Percentiles rank a stretch among this genome's conserved stretches.
Evolutionary conservation across 495 filamentous ascomycete genomes (phyloP).

Genomic region (Aspergillus campestris): DNA sequence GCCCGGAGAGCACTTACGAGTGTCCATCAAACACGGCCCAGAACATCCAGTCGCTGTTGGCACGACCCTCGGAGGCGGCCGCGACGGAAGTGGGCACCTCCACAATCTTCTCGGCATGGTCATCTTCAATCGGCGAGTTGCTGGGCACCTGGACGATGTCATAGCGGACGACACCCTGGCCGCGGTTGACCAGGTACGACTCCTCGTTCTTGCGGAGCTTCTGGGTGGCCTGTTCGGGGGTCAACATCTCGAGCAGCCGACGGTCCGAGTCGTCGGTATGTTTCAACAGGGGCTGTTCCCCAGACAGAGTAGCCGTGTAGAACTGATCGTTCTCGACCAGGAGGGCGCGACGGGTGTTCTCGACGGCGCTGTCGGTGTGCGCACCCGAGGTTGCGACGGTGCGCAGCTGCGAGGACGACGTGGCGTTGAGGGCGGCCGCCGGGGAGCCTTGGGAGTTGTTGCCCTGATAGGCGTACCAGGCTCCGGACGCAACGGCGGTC

Average conservation of each 20-base stretch:
- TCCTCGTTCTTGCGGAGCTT: constrained; percentile 84
- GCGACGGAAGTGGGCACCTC: constrained; percentile 61
- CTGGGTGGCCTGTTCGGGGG: constrained; percentile 85
- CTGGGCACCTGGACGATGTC: constrained; percentile 92
- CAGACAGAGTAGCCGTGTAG: constrained; percentile 71
- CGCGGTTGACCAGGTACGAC: constrained; percentile 83
- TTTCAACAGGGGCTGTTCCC: constrained; percentile 77
- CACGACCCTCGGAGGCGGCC: constrained; percentile 38
- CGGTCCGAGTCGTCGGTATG: constrained; percentile 71
- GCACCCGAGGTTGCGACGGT: constrained; percentile 25
- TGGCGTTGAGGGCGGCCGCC: constrained; percentile 15
- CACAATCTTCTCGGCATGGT: constrained; percentile 94
- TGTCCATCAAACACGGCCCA: constrained; percentile 99
- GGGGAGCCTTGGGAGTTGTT: constrained; percentile 19
- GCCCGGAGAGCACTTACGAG: constrained; percentile 51
- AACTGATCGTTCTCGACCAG: constrained; percentile 78
- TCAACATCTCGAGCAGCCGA: constrained; percentile 88
- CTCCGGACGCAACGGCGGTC: constrained; percentile 53
- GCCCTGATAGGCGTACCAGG: constrained; percentile 55
- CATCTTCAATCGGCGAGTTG: constrained; percentile 97
- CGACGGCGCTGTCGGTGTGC: constrained; percentile 23
- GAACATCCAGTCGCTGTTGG: constrained; percentile 96
- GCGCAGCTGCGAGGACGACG: constrained; percentile 15
- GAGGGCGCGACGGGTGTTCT: constrained; percentile 38
- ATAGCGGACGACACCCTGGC: constrained; percentile 86